phyloP scores from a whole-genome alignment of 2,329 filamentous ascomycete genomes.

The Sphaceloma murrayae region DNA sequence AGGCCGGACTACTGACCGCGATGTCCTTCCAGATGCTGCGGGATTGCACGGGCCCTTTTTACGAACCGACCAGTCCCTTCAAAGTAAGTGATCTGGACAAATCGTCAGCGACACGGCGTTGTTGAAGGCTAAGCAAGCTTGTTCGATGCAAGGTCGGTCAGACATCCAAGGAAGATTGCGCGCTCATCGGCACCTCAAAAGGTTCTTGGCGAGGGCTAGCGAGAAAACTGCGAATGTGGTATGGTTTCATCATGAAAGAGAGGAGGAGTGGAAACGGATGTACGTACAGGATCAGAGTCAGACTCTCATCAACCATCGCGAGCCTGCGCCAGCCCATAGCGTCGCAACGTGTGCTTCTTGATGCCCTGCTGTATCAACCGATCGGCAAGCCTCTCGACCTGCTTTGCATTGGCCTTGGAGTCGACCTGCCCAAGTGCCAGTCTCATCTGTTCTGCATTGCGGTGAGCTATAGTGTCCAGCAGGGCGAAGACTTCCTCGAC shows the following conservation, averaged over 20 bases:
- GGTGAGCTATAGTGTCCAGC: conserved; percentile 35
- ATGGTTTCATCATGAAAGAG: conserved; percentile 60
- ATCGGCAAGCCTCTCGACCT: neutral
- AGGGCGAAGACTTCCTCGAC: conserved; percentile 47
- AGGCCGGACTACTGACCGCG: conserved; percentile 26
- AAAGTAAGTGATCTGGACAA: too few relatives aligned
- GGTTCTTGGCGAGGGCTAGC: conserved; percentile 39
- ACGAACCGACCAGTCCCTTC: too few relatives aligned
- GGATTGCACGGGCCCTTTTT: too few relatives aligned
- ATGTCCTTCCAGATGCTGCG: neutral
- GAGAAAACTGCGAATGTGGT: conserved; percentile 83
- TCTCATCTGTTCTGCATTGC: conserved; percentile 24
- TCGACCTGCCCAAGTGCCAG: too few relatives aligned
- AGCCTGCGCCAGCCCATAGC: too few relatives aligned
- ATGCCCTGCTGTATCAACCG: conserved; percentile 1
- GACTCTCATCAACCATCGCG: too few relatives aligned
- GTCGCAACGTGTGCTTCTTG: too few relatives aligned
- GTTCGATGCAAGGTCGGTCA: conserved; percentile 23
- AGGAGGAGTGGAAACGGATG: neutral
- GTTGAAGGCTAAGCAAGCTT: too few relatives aligned
- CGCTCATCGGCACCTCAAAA: conserved; percentile 31
- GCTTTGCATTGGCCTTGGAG: too few relatives aligned
- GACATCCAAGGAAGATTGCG: conserved; percentile 35
- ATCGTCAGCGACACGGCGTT: too few relatives aligned
- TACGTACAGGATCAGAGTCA: neutral